phyloP scores from a whole-genome alignment of 306 rosid genomes.

The Medicago truncatula region MtrunA17r5.0-ANR NC_053049.1:40519001-40519500 shows the following conservation, averaged over 20 bases:
- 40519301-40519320: slow-evolving; percentile 24
- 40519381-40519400: slow-evolving; percentile 92
- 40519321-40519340: slow-evolving; percentile 20
- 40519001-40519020: slow-evolving; percentile 13
- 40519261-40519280: slow-evolving; percentile 25
- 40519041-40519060: slow-evolving; percentile 5
- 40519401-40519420: slow-evolving; percentile 80
- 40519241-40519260: slow-evolving; percentile 6
- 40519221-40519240: neutral
- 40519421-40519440: slow-evolving; percentile 95
- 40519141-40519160: neutral
- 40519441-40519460: slow-evolving; percentile 75
- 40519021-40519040: slow-evolving; percentile 28
- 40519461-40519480: slow-evolving; percentile 85
- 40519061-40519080: slow-evolving; percentile 25
- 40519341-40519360: slow-evolving; percentile 51
- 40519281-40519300: slow-evolving; percentile 4
- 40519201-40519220: slow-evolving; percentile 21
- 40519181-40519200: neutral
- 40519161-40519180: slow-evolving; percentile 3
- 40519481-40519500: slow-evolving; percentile 94
- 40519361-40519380: slow-evolving; percentile 94
- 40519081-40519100: neutral
- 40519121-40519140: neutral
- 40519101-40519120: slow-evolving; percentile 23